A percentile compares a stretch with the other conserved stretches of the same genome.
phyloP scores from a whole-genome alignment of 257 asterid genomes.

The Sherardia arvensis region DNA sequence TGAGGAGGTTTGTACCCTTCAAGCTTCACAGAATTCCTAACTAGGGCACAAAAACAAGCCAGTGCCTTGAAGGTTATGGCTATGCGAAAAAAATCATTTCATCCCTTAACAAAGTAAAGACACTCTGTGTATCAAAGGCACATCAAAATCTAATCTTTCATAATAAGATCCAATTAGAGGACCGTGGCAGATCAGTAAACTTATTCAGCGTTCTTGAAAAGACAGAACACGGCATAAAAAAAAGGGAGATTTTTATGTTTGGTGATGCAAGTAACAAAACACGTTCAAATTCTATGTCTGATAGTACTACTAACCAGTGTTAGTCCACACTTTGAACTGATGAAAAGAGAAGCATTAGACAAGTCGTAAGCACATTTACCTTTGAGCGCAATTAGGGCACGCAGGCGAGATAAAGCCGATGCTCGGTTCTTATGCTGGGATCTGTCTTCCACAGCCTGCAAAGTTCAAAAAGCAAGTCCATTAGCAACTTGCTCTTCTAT shows the following conservation, averaged over 20 bases:
- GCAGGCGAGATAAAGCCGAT: conserved; percentile 69
- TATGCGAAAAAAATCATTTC: background rate
- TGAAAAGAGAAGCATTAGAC: background rate
- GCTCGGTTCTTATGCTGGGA: conserved; percentile 92
- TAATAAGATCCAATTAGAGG: background rate
- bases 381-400: conserved; percentile 67
- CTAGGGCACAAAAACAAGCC: conserved; percentile 25
- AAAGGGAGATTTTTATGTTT: background rate
- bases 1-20: conserved; percentile 71
- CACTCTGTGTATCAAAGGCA: background rate
- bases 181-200: background rate
- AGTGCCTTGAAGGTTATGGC: too few relatives aligned
- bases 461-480: background rate
- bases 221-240: background rate
- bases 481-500: background rate
- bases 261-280: background rate
- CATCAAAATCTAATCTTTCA: background rate
- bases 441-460: conserved; percentile 85
- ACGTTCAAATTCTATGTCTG: background rate
- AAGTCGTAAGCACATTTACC: conserved; percentile 27
- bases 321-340: background rate
- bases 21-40: conserved; percentile 72
- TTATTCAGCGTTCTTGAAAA: background rate
- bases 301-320: background rate
- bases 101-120: background rate